phyloP scores from a whole-genome alignment of 495 filamentous ascomycete genomes.

The Aspergillus bertholletiae region DNA sequence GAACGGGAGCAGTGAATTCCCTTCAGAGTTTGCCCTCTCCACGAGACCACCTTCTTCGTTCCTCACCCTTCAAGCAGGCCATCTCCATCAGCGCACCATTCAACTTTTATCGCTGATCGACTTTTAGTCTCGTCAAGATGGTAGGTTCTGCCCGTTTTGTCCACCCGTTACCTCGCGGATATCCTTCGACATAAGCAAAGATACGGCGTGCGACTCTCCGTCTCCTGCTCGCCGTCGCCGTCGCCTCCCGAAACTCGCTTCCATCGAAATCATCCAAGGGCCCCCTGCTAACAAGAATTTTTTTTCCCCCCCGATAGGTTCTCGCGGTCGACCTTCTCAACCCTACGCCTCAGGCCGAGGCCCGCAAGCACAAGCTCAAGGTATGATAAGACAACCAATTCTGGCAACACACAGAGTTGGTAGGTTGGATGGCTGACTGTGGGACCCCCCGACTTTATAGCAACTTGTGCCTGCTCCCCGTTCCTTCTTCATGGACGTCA shows the following conservation, averaged over 20 bases:
- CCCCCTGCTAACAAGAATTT: constrained; percentile 18
- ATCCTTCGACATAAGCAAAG: background rate
- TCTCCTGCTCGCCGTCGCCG: constrained; percentile 15
- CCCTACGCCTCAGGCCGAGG: constrained; percentile 91
- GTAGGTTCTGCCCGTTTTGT: constrained; percentile 27
- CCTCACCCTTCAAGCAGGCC: constrained; percentile 39
- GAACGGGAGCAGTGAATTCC: constrained; percentile 24
- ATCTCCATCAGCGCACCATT: constrained; percentile 48
- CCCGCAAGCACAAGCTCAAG: constrained; percentile 99
- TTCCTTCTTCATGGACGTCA: constrained; percentile 99
- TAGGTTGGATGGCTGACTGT: constrained; percentile 18
- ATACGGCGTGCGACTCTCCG: background rate
- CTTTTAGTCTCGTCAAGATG: constrained; percentile 47
- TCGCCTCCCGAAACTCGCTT: constrained; percentile 1
- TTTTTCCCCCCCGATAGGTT: constrained; percentile 59
- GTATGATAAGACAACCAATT: constrained; percentile 51
- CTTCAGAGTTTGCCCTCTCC: constrained; percentile 39
- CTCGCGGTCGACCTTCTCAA: constrained; percentile 99
- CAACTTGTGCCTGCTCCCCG: constrained; percentile 90
- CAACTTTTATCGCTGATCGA: constrained; percentile 47
- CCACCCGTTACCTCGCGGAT: background rate
- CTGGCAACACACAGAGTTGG: background rate
- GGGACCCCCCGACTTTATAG: constrained; percentile 41
- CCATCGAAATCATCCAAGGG: constrained; percentile 9
- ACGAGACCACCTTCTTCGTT: constrained; percentile 35